Evolutionary conservation across 129 eudicot genomes (phyloP).

Genomic region (Ambrosia trifida): DNA sequence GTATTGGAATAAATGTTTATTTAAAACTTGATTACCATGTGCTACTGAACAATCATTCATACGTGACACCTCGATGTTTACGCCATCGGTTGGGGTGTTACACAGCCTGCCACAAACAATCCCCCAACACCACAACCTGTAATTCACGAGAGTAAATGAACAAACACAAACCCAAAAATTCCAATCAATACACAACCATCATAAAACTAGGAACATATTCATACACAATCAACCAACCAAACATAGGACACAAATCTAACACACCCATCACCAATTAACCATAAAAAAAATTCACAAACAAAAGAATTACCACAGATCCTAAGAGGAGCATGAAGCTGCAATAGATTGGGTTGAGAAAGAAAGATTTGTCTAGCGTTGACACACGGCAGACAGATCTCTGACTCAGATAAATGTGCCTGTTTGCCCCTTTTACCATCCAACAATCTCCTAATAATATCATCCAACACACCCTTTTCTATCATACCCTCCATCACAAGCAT

Average conservation of each 20-base stretch:
- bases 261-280: neutral
- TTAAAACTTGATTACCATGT: too few species aligned
- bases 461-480: constrained; percentile 73
- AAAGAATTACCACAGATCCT: constrained; percentile 70
- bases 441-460: constrained; percentile 74
- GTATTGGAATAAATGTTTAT: too few species aligned
- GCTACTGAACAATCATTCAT: too few species aligned
- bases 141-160: too few species aligned
- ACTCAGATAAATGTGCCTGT: constrained; percentile 85
- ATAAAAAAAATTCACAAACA: neutral
- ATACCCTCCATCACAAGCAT: constrained; percentile 53
- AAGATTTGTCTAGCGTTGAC: constrained; percentile 86
- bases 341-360: constrained; percentile 75
- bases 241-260: neutral
- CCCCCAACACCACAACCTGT: too few species aligned
- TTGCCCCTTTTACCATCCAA: constrained; percentile 82
- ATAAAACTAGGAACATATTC: neutral
- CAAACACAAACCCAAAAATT: neutral
- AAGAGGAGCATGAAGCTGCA: constrained; percentile 71
- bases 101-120: too few species aligned
- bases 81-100: too few species aligned
- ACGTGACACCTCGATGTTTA: too few species aligned
- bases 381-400: constrained; percentile 88
- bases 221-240: neutral
- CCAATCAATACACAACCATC: too few species aligned